These are phyloP conservation scores for Fragilaria radians DNA, from an alignment of 108 stramenopile species.

Conservation along the genomic window DNA sequence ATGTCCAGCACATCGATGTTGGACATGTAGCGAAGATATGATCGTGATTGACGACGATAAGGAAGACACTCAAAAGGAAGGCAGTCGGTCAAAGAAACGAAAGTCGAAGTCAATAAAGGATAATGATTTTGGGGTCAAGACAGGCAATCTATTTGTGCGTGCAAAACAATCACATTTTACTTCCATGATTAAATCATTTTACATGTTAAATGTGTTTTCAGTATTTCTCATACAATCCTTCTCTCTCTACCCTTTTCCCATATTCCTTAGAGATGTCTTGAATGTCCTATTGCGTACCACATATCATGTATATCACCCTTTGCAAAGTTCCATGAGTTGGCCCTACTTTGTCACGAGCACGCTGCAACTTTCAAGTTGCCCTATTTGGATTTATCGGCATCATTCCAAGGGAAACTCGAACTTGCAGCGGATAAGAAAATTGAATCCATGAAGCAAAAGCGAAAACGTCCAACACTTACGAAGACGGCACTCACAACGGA, in stretches of 20 bases:
- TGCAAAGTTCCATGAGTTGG: slow-evolving; percentile 73
- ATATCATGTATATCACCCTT: slow-evolving; percentile 82
- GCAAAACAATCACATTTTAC: neutral
- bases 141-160: slow-evolving; percentile 43
- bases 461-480: neutral
- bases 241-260: slow-evolving; percentile 1
- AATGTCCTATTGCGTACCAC: slow-evolving; percentile 84
- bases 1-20: slow-evolving; percentile 90
- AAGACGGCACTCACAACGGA: neutral
- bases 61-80: slow-evolving; percentile 8
- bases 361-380: slow-evolving; percentile 55
- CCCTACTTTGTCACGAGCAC: slow-evolving; percentile 82
- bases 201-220: slow-evolving; percentile 19
- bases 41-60: slow-evolving; percentile 15
- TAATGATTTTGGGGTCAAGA: slow-evolving; percentile 22
- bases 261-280: slow-evolving; percentile 51
- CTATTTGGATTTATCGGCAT: slow-evolving; percentile 47
- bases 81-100: slow-evolving; percentile 12
- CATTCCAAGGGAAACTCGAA: slow-evolving; percentile 47
- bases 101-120: slow-evolving; percentile 24
- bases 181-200: neutral
- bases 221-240: slow-evolving; percentile 1
- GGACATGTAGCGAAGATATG: slow-evolving; percentile 68
- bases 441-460: neutral
- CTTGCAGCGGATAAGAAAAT: slow-evolving; percentile 35